Percentiles rank a stretch among this genome's conserved stretches.
These are phyloP conservation scores for Plantago lanceolata DNA, from an alignment of 305 asterid species.

Conservation along the genomic window DNA sequence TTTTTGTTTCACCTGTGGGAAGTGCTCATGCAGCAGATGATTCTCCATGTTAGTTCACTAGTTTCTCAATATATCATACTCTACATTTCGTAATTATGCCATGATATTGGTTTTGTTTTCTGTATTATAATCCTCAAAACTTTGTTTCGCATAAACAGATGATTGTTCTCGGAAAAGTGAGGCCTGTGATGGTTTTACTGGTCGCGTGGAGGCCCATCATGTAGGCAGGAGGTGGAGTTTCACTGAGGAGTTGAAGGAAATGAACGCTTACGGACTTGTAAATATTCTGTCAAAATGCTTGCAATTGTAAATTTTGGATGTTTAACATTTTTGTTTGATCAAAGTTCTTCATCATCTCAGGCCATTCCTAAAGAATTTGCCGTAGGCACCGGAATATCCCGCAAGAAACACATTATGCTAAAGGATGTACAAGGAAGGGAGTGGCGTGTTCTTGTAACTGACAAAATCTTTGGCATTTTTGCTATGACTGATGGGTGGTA, in stretches of 20 bases:
- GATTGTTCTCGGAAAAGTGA: not conserved
- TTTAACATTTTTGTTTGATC: no score
- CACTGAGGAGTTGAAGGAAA: constrained; percentile 1
- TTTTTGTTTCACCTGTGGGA: not conserved
- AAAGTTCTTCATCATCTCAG: not conserved
- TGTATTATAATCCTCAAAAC: not conserved
- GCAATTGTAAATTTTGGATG: no score
- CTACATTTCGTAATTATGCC: not conserved
- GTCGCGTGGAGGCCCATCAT: not conserved
- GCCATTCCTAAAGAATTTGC: not conserved
- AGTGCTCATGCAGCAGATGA: not conserved
- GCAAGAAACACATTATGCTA: not conserved
- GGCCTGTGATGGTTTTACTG: not conserved
- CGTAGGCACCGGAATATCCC: not conserved
- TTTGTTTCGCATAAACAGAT: not conserved
- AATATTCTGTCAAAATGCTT: not conserved
- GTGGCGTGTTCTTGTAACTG: constrained; percentile 4
- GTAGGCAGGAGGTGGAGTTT: constrained; percentile 11
- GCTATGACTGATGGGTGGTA: constrained; percentile 8
- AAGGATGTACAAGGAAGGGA: not conserved
- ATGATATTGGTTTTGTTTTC: not conserved
- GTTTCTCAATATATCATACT: not conserved
- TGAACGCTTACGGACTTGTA: constrained; percentile 1
- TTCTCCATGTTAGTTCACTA: not conserved
- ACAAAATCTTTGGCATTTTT: not conserved